Evolutionary conservation across 305 asterid genomes (phyloP), one percentile per base, ranked within the genome.

Genomic region (Striga hermonthica): DNA sequence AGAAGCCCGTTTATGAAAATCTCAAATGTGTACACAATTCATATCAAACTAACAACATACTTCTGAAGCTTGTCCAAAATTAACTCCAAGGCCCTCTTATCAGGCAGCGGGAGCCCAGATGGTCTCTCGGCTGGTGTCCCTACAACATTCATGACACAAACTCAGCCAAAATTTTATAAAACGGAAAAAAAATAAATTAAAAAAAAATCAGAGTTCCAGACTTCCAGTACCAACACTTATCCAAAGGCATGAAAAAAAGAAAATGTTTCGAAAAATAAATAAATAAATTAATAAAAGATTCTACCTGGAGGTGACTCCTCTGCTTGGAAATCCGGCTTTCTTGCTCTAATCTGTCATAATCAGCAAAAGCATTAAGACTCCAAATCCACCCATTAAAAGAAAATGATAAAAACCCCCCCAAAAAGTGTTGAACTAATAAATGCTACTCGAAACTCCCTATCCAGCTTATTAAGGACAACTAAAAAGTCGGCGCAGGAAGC

Each of bases 41-140:
- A 47, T 50, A 74, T 11, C 62, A 54, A 69, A 70, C 57, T 36
- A 61, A 50, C 64, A 64, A 77, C 94, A 13, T 80, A 87, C 99
- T 89, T 94, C 83, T 94, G 99, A 80, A 94, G 93, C 78, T 91
- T 94, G 82, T 90, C 95, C 72, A 94, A 81, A 69, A 94, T 81
- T 43, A 91, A 68, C 79, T 94, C 98, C 85, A 91, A 69, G 0
- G 67, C 61, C 79, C 86, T 94, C 89, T 82, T 91, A 62, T 89
- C 97, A 8, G 98, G 97, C 81, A 91, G 39, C 41, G 81, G 86
- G 59, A 75, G 50, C 70, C 81, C 83, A 43, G 76, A 57, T 9
- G 78, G 70, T 37, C 67, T 76, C 63, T 79, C 88, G 0, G 50
- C 57, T 14, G 90, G 99, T 37, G 93, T 80, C 75, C 95, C 99